Conservation (phyloP, 208 protist genomes). For the Novymonas esmeraldas region DNA sequence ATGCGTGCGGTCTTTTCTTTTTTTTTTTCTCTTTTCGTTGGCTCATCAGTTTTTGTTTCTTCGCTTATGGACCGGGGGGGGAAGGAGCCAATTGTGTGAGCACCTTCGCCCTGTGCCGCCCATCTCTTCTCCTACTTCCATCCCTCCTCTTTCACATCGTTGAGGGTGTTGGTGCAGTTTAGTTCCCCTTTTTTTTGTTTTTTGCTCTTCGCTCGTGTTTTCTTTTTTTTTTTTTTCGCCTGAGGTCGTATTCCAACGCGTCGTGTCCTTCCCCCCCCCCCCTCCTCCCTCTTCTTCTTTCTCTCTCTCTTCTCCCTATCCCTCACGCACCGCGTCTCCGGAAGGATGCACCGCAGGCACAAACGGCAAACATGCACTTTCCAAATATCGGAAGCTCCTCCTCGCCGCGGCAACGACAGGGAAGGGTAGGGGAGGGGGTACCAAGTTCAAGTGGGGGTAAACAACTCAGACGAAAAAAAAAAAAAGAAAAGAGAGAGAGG, state of each 20-base stretch:
- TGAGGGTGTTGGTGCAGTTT: too few species aligned
- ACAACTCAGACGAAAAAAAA: not conserved
- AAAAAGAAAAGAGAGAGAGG: constrained; percentile 6
- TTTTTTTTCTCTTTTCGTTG: not conserved
- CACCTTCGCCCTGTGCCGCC: too few species aligned
- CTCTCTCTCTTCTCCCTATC: not conserved
- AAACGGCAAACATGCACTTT: too few species aligned
- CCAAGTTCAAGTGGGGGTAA: not conserved
- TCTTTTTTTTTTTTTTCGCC: not conserved
- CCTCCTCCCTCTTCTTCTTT: not conserved
- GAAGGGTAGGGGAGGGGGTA: too few species aligned
- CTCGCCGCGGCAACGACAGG: too few species aligned
- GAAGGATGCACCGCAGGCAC: too few species aligned
- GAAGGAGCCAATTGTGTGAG: not conserved
- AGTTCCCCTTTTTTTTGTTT: not conserved
- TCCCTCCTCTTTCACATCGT: too few species aligned
- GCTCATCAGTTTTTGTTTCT: too few species aligned
- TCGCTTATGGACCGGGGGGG: too few species aligned
- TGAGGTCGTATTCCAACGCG: too few species aligned
- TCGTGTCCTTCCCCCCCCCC: not conserved
- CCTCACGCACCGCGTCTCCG: too few species aligned
- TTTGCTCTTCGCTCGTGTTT: not conserved
- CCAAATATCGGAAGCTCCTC: too few species aligned
- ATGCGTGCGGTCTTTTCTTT: not conserved
- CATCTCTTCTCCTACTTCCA: not conserved